Base-by-base conservation (phyloP, 1,284 basidiomycete genomes). In the Heimioporus punctisporus region DNA sequence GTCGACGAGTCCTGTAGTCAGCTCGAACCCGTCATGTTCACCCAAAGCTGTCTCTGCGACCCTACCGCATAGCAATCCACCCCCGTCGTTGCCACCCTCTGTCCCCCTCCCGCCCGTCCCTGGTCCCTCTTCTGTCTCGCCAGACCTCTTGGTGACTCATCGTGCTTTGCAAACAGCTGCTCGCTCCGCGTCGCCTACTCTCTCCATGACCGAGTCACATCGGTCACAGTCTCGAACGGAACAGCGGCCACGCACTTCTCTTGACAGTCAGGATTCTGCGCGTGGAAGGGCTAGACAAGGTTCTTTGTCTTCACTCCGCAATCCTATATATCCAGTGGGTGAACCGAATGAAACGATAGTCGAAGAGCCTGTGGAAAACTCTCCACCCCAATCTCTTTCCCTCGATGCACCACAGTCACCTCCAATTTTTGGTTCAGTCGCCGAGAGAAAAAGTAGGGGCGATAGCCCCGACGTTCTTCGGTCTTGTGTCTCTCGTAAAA, bases 71-170 rank as follows among this genome's bases (percentile, higher is more conserved):
- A 45, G 17, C 26, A 72, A 71, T 26, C 66, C 69, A 7, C 66
- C 66, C 12, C 70, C 69, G 5, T 71, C 67, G 6, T 64, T 50
- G 21, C 67, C 70, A 1, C 67, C 67, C n/a, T 53, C 61, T 15
- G 59, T 55, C n/a, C 70, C 67, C 15, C 69, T 71, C 9, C 67
- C 67, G 5, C 70, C 67, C 31, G n/a, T 69, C 8, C 67, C 67
- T 5, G 68, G 69, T 7, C 52, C 60, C 23, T 66, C 67, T 4
- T 41, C 64, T 31, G 56, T 64, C 26, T 17, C 55, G 2, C 46
- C 63, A 28, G 66, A 67, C 23, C n/a, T 57, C 17, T 46, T 67
- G 15, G 25, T 56, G n/a, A 37, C 60, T 2, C 62, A 60, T 31
- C 57, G 58, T 42, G 43, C 54, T 8, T 31, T 59, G 7, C 68